Conservation (phyloP, 345 rosid species). For the Moringa oleifera region DNA sequence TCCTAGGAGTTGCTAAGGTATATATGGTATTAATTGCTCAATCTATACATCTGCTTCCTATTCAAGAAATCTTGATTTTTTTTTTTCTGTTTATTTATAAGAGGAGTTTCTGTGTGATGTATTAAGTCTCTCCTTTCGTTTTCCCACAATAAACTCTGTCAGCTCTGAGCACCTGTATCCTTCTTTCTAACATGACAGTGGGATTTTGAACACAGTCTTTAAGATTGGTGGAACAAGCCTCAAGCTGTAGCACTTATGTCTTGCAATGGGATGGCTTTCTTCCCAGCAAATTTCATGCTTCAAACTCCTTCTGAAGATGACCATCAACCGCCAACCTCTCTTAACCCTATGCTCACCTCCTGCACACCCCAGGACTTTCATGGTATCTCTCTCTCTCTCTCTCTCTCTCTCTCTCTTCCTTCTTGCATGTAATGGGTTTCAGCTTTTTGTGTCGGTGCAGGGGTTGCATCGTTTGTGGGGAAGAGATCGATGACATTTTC, state of each 20-base stretch:
- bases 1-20: conserved; percentile 28
- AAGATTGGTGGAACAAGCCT: conserved; percentile 15
- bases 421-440: conserved; percentile 2
- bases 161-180: conserved; percentile 7
- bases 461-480: conserved; percentile 76
- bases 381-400: conserved; percentile 32
- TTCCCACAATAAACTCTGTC: conserved; percentile 3
- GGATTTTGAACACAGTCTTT: conserved; percentile 3
- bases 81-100: neutral
- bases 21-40: conserved; percentile 30
- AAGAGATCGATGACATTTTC: conserved; percentile 74
- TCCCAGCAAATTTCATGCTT: conserved; percentile 80
- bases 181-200: neutral
- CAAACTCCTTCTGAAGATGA: conserved; percentile 63
- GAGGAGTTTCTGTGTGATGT: neutral
- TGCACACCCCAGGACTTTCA: conserved; percentile 74
- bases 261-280: conserved; percentile 90
- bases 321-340: conserved; percentile 52
- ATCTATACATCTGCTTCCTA: conserved; percentile 20
- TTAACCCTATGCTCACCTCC: conserved; percentile 61
- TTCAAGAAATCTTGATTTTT: conserved; percentile 11
- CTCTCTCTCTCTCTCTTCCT: neutral
- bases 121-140: conserved; percentile 11
- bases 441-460: conserved; percentile 29
- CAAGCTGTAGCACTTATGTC: conserved; percentile 29